Evolutionary conservation across 1,284 basidiomycete genomes (phyloP).

Genomic region (Boletus sp.): DNA sequence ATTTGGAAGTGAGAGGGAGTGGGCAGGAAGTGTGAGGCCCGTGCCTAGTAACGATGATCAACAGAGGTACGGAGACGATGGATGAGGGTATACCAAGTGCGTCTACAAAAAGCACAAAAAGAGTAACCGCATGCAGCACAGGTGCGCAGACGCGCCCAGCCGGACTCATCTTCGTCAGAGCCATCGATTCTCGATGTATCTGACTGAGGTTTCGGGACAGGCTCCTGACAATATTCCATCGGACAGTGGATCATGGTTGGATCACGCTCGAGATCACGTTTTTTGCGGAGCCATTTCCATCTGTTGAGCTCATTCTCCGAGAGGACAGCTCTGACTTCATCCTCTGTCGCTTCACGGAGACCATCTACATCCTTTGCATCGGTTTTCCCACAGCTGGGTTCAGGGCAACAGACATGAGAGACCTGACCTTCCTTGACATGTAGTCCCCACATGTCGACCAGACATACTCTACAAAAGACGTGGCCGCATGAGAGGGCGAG

Average conservation of each 20-base stretch:
- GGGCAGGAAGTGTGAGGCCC: conserved; percentile 67
- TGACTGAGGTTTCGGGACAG: conserved; percentile 59
- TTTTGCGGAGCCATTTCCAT: conserved; percentile 73
- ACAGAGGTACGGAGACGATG: neutral
- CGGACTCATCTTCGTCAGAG: conserved; percentile 48
- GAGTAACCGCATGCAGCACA: conserved; percentile 66
- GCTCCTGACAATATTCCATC: conserved; percentile 66
- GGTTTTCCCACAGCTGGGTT: conserved; percentile 68
- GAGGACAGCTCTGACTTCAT: conserved; percentile 70
- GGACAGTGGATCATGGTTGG: conserved; percentile 76
- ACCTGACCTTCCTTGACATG: conserved; percentile 75
- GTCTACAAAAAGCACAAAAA: conserved; percentile 73
- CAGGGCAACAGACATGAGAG: conserved; percentile 68
- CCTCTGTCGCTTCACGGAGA: conserved; percentile 56
- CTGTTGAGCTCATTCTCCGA: conserved; percentile 59
- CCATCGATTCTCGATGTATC: conserved; percentile 10
- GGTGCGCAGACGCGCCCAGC: conserved; percentile 66
- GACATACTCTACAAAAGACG: conserved; percentile 70
- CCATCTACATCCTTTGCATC: conserved; percentile 28
- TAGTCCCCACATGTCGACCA: conserved; percentile 72
- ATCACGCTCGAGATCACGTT: conserved; percentile 69
- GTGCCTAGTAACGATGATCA: conserved; percentile 50
- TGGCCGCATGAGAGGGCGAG: conserved; percentile 63
- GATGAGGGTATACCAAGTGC: conserved; percentile 57
- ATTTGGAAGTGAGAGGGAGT: conserved; percentile 56